phyloP scores from a whole-genome alignment of 2,329 filamentous ascomycete genomes.

The Akanthomyces dipterigenus region DNA sequence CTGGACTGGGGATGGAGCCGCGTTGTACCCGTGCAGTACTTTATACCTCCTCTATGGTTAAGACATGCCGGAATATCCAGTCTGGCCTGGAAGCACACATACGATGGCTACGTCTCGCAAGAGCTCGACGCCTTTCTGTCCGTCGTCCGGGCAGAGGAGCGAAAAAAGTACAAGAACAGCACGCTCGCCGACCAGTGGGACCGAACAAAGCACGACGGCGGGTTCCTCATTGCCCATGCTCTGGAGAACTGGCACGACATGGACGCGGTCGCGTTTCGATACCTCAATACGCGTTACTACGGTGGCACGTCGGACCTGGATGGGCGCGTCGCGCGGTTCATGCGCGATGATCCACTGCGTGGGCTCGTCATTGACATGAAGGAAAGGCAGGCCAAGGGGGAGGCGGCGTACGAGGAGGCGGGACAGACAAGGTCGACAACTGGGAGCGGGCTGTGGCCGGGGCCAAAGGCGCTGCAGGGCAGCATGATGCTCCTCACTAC shows the following conservation, averaged over 20 bases:
- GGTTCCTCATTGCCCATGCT: conserved; percentile 9
- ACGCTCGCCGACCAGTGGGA: conserved; percentile 3
- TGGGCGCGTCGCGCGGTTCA: background rate
- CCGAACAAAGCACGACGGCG: conserved; percentile 10
- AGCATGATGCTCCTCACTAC: conserved; percentile 5
- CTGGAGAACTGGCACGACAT: conserved; percentile 11
- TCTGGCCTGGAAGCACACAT: conserved; percentile 2
- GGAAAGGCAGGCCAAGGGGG: background rate
- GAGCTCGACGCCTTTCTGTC: background rate
- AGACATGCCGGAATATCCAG: background rate
- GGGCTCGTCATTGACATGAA: conserved; percentile 3
- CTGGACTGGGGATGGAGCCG: conserved; percentile 19
- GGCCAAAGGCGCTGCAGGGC: background rate
- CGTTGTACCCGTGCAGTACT: conserved; percentile 16
- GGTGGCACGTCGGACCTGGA: conserved; percentile 4
- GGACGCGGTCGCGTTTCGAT: conserved; percentile 6
- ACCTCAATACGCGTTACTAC: conserved; percentile 21
- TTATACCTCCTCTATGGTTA: conserved; percentile 15
- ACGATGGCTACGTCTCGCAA: background rate
- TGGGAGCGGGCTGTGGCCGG: background rate
- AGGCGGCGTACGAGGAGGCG: background rate
- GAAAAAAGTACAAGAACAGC: background rate
- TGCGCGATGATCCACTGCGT: conserved; percentile 1
- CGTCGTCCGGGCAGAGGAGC: background rate
- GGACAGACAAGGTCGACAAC: no score